Conservation (phyloP, 1,139 yeast genomes). For the Arxiozyma slooffiae region DNA sequence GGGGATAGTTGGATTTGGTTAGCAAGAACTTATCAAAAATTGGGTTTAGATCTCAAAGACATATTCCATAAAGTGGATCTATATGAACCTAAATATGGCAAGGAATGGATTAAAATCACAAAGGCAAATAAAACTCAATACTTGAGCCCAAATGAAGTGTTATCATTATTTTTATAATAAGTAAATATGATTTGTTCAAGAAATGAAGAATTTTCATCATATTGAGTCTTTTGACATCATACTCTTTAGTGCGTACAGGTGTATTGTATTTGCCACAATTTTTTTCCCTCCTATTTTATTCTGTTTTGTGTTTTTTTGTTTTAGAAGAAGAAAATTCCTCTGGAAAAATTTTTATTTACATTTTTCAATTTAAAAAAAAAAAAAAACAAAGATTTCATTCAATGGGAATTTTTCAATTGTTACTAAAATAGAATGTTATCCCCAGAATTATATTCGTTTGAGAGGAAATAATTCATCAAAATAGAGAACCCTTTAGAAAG, state of each 20-base stretch:
- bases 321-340: conserved; percentile 3
- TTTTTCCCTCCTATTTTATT: too few relatives aligned
- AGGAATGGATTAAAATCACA: conserved; percentile 42
- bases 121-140: conserved; percentile 31
- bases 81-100: conserved; percentile 52
- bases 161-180: conserved; percentile 3
- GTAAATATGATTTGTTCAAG: background rate
- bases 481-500: background rate
- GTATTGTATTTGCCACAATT: background rate
- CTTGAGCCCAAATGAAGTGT: conserved; percentile 10
- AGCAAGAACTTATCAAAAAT: conserved; percentile 36
- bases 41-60: conserved; percentile 29
- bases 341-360: conserved; percentile 5
- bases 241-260: conserved; percentile 5
- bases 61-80: conserved; percentile 30
- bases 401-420: background rate
- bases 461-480: background rate
- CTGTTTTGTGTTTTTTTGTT: background rate
- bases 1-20: conserved; percentile 81
- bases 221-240: background rate
- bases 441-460: background rate
- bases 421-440: background rate
- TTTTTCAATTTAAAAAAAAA: background rate
- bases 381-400: background rate
- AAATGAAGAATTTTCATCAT: background rate